Percentiles rank a stretch among this genome's conserved stretches.
These are phyloP conservation scores for Blastosporella zonata DNA, from an alignment of 1,284 basidiomycete species.

Conservation along the genomic window DNA sequence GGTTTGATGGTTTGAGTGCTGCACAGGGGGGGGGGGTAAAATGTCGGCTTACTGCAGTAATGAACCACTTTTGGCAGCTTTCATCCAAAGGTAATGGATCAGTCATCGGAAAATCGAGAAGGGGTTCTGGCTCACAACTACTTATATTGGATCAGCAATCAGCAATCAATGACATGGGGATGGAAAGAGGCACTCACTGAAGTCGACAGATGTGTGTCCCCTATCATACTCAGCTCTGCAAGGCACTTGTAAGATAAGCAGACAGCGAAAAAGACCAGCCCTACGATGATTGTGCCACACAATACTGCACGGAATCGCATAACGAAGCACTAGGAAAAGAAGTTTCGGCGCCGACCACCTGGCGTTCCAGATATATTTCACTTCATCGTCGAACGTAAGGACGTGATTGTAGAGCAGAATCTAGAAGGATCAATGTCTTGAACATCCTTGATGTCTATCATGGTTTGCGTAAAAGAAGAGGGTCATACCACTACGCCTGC, in stretches of 20 bases:
- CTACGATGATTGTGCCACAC: conserved; percentile 37
- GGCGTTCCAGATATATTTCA: conserved; percentile 44
- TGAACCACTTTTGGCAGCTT: conserved; percentile 37
- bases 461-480: neutral
- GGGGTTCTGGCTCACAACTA: conserved; percentile 22
- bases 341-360: conserved; percentile 38
- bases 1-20: conserved; percentile 1
- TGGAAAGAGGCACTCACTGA: conserved; percentile 1
- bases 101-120: conserved; percentile 1
- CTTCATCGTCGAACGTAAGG: conserved; percentile 44
- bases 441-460: conserved; percentile 2
- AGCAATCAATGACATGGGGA: neutral
- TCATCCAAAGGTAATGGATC: neutral
- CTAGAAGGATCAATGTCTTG: conserved; percentile 20
- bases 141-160: neutral
- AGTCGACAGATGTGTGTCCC: neutral
- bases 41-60: conserved; percentile 23
- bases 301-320: conserved; percentile 39
- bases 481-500: conserved; percentile 12
- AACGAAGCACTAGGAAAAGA: conserved; percentile 46
- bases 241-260: neutral
- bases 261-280: conserved; percentile 12
- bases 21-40: neutral
- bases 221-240: conserved; percentile 8
- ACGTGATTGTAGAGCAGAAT: conserved; percentile 49